These are phyloP conservation scores for Solanum hybrid DNA, from an alignment of 305 asterid species.

Conservation along the genomic window DNA sequence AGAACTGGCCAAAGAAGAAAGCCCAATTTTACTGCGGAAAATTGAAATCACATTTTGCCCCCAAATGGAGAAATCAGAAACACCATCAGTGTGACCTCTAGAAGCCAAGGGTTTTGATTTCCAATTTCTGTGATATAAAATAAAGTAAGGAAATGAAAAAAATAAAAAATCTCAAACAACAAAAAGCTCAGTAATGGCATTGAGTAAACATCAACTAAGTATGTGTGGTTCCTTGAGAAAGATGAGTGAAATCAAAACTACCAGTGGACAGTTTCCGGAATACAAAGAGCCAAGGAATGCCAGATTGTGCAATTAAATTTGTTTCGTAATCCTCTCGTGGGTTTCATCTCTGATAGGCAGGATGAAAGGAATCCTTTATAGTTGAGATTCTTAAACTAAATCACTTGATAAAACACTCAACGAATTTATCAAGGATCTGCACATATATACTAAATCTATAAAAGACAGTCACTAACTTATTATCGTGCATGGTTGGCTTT, in stretches of 20 bases:
- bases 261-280: neutral
- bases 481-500: neutral
- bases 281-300: neutral
- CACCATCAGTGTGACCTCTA: constrained; percentile 75
- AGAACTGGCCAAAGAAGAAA: constrained; percentile 56
- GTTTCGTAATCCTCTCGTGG: neutral
- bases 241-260: neutral
- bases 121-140: constrained; percentile 49
- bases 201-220: neutral
- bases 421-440: neutral
- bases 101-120: constrained; percentile 54
- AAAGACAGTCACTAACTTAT: neutral
- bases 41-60: constrained; percentile 88
- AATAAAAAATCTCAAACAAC: neutral
- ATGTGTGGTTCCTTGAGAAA: neutral
- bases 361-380: neutral
- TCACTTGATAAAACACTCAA: neutral
- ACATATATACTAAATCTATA: neutral
- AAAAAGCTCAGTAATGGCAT: neutral
- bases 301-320: neutral
- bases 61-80: constrained; percentile 86
- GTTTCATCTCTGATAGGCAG: neutral
- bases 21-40: constrained; percentile 70
- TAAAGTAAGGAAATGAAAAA: constrained; percentile 6
- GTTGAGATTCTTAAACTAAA: neutral